Base-by-base conservation (phyloP, 2,329 filamentous ascomycete genomes). In the Ophiostoma australiae region DNA sequence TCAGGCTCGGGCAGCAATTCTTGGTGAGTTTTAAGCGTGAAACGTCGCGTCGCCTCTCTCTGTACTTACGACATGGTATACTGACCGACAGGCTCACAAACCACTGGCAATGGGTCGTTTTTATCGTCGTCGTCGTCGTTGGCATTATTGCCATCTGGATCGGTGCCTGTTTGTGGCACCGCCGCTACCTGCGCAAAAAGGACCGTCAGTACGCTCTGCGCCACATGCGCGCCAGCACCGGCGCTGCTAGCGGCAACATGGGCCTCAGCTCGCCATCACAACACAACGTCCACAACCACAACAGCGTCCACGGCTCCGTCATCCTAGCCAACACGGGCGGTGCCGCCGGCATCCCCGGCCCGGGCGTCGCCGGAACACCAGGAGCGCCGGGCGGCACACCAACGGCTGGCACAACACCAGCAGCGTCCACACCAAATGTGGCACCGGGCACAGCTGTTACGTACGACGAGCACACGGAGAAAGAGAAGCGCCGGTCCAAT, bases 61-160 rank as follows among this genome's bases (percentile, higher is more conserved):
- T 33, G 31, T 67, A 5, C n/a, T 10, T 17, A 15, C 0, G 27
- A 31, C 20, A n/a, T 63, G 33, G 66, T 39, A 35, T 58, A 35
- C 67, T 52, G 23, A 68, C 41, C n/a, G 13, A 8, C 48, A 68
- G 91, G 90, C 80, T 91, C 68, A 84, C 85, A 8, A 84, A 82
- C 37, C 91, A 94, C 79, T 92, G 87, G 82, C 85, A 89, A 81
- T 97, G 92, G 92, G 87, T 96, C 66, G 84, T 94, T 73, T 92
- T 95, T 85, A 84, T 95, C 70, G 89, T 93, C 74, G 82, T 94
- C 73, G 84, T 96, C 37, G 84, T 90, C 63, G 82, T 94, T 72
- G 89, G 83, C 70, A 91, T 96, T 73, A 81, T 84, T 17, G 83
- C 83, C 71, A 86, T 92, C 76, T 91, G 90, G 84, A 80, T 90